phyloP scores from a whole-genome alignment of 208 protist genomes.

The Strigomonas galati region DNA sequence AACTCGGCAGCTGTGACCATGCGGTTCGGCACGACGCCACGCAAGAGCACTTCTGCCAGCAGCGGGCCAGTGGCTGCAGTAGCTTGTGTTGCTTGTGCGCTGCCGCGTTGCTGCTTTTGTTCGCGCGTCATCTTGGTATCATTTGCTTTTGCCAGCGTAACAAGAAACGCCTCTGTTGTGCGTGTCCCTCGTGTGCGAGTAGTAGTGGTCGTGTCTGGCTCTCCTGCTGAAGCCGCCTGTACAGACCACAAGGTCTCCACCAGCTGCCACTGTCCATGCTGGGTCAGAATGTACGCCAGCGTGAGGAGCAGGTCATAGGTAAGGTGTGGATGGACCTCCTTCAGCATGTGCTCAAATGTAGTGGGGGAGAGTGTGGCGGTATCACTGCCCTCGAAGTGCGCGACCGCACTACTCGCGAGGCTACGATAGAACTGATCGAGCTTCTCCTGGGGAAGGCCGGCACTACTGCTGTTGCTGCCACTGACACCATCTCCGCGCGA shows the following conservation, averaged over 20 bases:
- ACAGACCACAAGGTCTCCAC: not conserved
- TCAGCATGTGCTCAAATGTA: not conserved
- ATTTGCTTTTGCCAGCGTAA: not conserved
- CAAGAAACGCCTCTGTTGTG: not conserved
- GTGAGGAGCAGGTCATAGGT: constrained; percentile 10
- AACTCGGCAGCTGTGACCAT: constrained; percentile 45
- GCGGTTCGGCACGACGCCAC: constrained; percentile 45
- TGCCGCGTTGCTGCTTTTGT: not conserved
- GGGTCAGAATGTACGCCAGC: constrained; percentile 61
- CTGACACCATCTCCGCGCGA: not conserved
- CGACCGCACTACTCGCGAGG: not conserved
- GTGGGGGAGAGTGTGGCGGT: not conserved
- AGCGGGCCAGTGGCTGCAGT: not conserved
- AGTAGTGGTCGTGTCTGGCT: no score
- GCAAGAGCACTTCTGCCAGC: constrained; percentile 32
- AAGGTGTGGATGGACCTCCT: constrained; percentile 6
- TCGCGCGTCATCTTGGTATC: not conserved
- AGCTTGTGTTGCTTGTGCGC: no score
- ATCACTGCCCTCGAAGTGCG: not conserved
- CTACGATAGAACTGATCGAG: not conserved
- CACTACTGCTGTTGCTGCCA: no score
- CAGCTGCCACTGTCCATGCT: constrained; percentile 43
- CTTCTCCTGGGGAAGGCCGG: no score
- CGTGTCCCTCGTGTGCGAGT: no score
- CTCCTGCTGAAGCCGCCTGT: no score